These are phyloP conservation scores for Penicillium macrosclerotiorum DNA, from an alignment of 495 filamentous ascomycete species.

Conservation along the genomic window DNA sequence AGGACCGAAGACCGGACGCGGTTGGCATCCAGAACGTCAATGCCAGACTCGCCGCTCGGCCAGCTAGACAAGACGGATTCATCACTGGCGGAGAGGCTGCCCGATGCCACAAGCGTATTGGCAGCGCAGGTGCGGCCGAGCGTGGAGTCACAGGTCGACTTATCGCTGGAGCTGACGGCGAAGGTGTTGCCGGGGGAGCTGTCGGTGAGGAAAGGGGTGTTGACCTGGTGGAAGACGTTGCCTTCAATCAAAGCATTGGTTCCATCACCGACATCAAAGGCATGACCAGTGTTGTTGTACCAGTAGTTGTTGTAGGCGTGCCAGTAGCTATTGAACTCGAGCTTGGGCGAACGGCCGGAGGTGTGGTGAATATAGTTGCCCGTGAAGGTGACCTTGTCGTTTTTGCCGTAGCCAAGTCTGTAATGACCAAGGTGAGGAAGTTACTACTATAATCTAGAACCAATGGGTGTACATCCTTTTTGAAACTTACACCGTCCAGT, in stretches of 20 bases:
- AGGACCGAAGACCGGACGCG: constrained; percentile 25
- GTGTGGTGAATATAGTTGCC: constrained; percentile 50
- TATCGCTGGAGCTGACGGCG: constrained; percentile 17
- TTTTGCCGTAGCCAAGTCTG: constrained; percentile 30
- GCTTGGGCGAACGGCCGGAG: constrained; percentile 51
- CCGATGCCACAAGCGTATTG: constrained; percentile 25
- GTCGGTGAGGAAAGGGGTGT: constrained; percentile 21
- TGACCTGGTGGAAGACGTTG: constrained; percentile 31
- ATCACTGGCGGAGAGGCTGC: constrained; percentile 20
- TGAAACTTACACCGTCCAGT: constrained; percentile 46
- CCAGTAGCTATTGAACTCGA: constrained; percentile 45
- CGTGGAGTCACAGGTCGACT: constrained; percentile 22
- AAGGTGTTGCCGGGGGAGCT: constrained; percentile 22
- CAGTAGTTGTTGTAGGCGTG: constrained; percentile 42
- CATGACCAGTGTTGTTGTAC: constrained; percentile 34
- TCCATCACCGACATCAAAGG: constrained; percentile 27
- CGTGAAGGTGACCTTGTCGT: constrained; percentile 33
- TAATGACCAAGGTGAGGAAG: no score
- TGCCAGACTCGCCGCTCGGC: constrained; percentile 20
- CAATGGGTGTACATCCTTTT: no score
- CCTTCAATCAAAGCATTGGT: constrained; percentile 28
- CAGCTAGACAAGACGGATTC: constrained; percentile 23
- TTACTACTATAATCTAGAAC: no score
- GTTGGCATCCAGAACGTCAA: constrained; percentile 17
- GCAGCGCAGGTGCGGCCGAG: constrained; percentile 28